Conservation (phyloP, 2,329 filamentous ascomycete species). For the Trichoderma sp. region DNA sequence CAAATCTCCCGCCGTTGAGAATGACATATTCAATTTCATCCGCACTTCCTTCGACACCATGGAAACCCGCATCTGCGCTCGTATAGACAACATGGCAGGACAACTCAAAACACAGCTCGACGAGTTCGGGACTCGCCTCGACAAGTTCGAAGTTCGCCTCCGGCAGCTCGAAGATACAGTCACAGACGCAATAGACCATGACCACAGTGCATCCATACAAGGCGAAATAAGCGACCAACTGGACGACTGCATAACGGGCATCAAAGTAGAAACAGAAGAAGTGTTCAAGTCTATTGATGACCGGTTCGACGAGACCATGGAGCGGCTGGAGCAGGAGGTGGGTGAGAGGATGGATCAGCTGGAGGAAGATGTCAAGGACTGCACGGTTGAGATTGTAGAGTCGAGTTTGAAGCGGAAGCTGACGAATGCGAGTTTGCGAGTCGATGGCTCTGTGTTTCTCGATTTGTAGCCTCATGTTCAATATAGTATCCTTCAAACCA, state of each 20-base stretch:
- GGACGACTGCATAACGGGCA: neutral
- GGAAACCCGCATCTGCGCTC: neutral
- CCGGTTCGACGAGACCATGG: neutral
- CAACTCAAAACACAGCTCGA: neutral
- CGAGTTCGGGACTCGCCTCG: neutral
- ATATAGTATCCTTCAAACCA: neutral
- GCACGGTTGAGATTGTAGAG: neutral
- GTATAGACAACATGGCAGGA: neutral
- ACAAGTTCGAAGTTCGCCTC: neutral
- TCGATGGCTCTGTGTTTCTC: neutral
- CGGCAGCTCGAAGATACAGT: slow-evolving; percentile 6
- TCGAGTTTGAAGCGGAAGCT: neutral
- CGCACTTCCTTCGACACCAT: neutral
- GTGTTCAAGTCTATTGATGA: slow-evolving; percentile 3
- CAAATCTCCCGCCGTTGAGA: neutral
- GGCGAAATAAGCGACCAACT: neutral
- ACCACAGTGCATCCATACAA: neutral
- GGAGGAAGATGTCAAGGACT: neutral
- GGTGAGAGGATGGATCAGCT: neutral
- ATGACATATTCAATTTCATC: neutral
- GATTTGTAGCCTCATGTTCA: neutral
- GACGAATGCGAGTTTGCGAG: neutral
- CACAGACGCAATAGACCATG: neutral
- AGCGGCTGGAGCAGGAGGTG: neutral
- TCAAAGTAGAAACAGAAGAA: neutral